A percentile compares a stretch with the other conserved stretches of the same genome.
Evolutionary conservation across 2,329 filamentous ascomycete genomes (phyloP).

Genomic region (Ascochyta lentis): DNA sequence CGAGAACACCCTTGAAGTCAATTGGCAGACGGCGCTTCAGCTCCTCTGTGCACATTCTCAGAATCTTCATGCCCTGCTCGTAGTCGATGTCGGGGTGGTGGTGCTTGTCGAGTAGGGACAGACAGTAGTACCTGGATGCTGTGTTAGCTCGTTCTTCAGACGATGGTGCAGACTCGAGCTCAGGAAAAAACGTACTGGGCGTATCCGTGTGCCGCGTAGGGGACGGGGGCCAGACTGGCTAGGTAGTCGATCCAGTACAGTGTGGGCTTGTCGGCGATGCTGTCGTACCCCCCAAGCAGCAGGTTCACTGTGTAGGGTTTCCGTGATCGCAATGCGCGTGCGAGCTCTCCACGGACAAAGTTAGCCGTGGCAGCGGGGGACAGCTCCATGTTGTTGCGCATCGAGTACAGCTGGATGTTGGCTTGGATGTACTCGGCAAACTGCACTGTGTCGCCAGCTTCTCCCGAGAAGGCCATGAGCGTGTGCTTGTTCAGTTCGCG

Average conservation of each 20-base stretch:
- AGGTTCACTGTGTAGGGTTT: constrained; percentile 98
- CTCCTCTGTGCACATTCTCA: constrained; percentile 95
- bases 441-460: constrained; percentile 98
- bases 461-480: constrained; percentile 92
- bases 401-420: constrained; percentile 96
- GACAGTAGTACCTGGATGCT: constrained; percentile 82
- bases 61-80: constrained; percentile 87
- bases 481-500: constrained; percentile 90
- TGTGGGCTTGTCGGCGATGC: constrained; percentile 87
- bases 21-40: constrained; percentile 95
- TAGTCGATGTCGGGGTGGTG: constrained; percentile 93
- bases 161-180: neutral
- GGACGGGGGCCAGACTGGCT: constrained; percentile 83
- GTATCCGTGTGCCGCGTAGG: constrained; percentile 97
- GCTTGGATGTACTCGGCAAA: constrained; percentile 99
- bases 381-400: constrained; percentile 95
- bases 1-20: constrained; percentile 95
- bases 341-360: constrained; percentile 94
- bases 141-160: neutral
- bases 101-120: constrained; percentile 97
- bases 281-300: constrained; percentile 90
- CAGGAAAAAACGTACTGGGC: constrained; percentile 73
- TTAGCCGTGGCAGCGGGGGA: constrained; percentile 86
- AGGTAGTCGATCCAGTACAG: constrained; percentile 99
- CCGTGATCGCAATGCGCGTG: constrained; percentile 85